Conservation (phyloP, 192 early-diverging fungal species). For the Podochytrium sp. region DNA sequence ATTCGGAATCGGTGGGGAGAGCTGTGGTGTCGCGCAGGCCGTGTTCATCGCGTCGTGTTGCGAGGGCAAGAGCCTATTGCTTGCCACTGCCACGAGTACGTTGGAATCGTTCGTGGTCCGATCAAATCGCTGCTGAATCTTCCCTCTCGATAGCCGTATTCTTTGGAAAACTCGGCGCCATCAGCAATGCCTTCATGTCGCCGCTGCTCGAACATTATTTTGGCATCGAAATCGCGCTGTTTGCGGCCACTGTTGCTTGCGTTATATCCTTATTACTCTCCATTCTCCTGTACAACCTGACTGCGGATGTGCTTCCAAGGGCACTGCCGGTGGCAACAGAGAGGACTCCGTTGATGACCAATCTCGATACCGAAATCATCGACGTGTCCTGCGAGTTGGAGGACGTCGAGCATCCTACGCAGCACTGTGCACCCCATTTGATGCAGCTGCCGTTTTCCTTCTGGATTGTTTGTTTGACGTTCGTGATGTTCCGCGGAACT, state of each 20-base stretch:
- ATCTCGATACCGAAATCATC: background rate
- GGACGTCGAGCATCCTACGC: background rate
- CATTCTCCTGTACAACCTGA: background rate
- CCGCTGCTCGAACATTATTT: conserved; percentile 43
- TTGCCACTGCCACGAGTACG: conserved; percentile 41
- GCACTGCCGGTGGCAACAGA: background rate
- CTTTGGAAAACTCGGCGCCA: conserved; percentile 53
- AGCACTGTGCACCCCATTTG: no score
- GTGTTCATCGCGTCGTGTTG: conserved; percentile 54
- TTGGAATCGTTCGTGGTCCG: background rate
- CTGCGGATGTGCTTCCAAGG: conserved; percentile 28
- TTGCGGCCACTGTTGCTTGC: conserved; percentile 45
- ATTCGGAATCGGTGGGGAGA: conserved; percentile 58
- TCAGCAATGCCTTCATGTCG: conserved; percentile 53
- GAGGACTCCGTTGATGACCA: background rate
- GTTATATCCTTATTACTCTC: conserved; percentile 40
- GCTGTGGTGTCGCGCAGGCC: conserved; percentile 49
- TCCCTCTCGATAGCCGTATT: conserved; percentile 38
- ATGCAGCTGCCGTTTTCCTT: conserved; percentile 45
- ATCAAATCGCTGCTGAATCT: background rate
- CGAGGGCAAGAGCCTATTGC: conserved; percentile 48
- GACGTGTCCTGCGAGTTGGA: background rate
- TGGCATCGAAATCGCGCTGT: conserved; percentile 39
- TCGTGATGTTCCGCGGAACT: conserved; percentile 54
- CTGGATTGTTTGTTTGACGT: conserved; percentile 55